Evolutionary conservation across 495 filamentous ascomycete genomes (phyloP).

Genomic region (Viridothelium virens): DNA sequence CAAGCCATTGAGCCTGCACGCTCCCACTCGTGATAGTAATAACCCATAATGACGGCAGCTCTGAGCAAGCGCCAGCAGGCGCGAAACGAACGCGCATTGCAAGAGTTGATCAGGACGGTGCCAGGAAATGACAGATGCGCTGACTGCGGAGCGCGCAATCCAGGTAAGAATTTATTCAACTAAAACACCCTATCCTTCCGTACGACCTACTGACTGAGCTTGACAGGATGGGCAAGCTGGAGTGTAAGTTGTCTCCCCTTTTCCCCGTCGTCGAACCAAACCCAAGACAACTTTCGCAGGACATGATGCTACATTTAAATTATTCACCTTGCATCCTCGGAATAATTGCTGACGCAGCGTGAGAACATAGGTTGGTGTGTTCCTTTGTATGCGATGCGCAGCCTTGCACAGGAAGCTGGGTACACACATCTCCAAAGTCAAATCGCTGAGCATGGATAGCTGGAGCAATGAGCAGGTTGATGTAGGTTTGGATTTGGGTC

Average conservation of each 20-base stretch:
- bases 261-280: background rate
- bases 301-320: background rate
- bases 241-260: conserved; percentile 56
- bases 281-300: background rate
- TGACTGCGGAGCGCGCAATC: conserved; percentile 85
- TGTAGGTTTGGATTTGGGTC: conserved; percentile 43
- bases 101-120: conserved; percentile 80
- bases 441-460: conserved; percentile 94
- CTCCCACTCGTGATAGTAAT: background rate
- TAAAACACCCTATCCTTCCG: background rate
- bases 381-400: conserved; percentile 96
- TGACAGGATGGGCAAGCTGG: conserved; percentile 93
- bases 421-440: conserved; percentile 96
- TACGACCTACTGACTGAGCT: conserved; percentile 9
- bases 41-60: conserved; percentile 42
- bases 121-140: conserved; percentile 93
- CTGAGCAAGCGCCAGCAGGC: conserved; percentile 91
- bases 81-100: conserved; percentile 86
- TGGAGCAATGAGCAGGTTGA: conserved; percentile 96
- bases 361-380: conserved; percentile 69
- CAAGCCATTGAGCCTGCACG: conserved; percentile 3
- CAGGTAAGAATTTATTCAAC: conserved; percentile 53
- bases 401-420: conserved; percentile 92
- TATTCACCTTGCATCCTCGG: background rate
- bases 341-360: background rate